These are phyloP conservation scores for Xylariomycetidae sp. DNA, from an alignment of 2,329 filamentous ascomycete genomes.

Conservation along the genomic window DNA sequence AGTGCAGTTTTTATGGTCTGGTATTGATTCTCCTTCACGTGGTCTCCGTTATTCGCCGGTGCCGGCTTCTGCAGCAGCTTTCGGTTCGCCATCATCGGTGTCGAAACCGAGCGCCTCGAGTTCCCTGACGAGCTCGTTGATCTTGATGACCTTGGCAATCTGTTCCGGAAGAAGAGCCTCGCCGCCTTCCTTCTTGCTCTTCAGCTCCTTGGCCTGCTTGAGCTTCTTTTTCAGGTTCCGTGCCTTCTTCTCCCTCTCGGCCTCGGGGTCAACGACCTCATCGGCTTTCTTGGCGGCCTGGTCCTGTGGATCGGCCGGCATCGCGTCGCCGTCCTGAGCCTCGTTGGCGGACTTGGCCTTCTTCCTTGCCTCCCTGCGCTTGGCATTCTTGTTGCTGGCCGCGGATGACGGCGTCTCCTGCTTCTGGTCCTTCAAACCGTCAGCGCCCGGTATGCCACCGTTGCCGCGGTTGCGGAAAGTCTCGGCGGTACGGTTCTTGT, in stretches of 20 bases:
- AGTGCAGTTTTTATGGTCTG: background rate
- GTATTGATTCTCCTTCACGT: background rate
- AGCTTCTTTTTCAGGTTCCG: slow-evolving; percentile 91
- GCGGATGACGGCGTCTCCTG: slow-evolving; percentile 41
- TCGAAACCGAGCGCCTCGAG: slow-evolving; percentile 82
- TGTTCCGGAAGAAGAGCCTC: slow-evolving; percentile 85
- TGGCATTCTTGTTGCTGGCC: slow-evolving; percentile 79
- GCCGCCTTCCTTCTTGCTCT: slow-evolving; percentile 85
- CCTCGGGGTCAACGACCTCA: slow-evolving; percentile 57
- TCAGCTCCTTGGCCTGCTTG: slow-evolving; percentile 85
- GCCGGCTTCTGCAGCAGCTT: slow-evolving; percentile 14
- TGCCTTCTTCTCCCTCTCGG: slow-evolving; percentile 86
- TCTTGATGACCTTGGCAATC: slow-evolving; percentile 95
- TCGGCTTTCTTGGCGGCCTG: slow-evolving; percentile 30
- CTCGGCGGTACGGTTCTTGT: slow-evolving; percentile 88
- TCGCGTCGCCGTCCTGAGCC: slow-evolving; percentile 52
- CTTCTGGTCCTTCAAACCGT: slow-evolving; percentile 47
- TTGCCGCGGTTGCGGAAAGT: slow-evolving; percentile 72
- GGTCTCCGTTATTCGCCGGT: slow-evolving; percentile 10
- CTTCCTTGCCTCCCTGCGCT: slow-evolving; percentile 55
- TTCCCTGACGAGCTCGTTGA: slow-evolving; percentile 87
- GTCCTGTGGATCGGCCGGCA: slow-evolving; percentile 36
- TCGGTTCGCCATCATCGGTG: slow-evolving; percentile 67
- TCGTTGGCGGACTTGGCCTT: slow-evolving; percentile 54
- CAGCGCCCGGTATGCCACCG: slow-evolving; percentile 72